Evolutionary conservation across 2,329 filamentous ascomycete species (phyloP).

Genomic region (Cordyceps javanica): DNA sequence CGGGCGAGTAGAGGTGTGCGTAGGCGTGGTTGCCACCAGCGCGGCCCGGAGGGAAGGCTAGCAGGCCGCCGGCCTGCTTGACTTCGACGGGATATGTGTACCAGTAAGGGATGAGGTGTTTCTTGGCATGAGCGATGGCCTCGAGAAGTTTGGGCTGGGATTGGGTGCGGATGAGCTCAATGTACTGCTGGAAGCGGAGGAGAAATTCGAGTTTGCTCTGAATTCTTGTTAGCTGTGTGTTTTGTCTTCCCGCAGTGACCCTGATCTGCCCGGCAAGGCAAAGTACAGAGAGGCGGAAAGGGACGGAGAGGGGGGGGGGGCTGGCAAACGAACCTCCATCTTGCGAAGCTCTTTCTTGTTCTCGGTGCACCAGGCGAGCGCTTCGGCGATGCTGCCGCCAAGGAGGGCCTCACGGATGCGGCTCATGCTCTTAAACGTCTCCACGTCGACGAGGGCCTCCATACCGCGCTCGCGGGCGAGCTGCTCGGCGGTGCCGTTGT

Average conservation of each 20-base stretch:
- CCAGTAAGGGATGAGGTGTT: slow-evolving; percentile 66
- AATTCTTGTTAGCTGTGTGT: too few relatives aligned
- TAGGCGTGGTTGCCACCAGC: slow-evolving; percentile 41
- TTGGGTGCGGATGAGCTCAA: slow-evolving; percentile 74
- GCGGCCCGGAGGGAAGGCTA: slow-evolving; percentile 59
- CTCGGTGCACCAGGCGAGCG: slow-evolving; percentile 83
- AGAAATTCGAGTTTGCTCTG: slow-evolving; percentile 86
- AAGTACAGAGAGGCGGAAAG: too few relatives aligned
- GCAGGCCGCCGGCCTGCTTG: slow-evolving; percentile 67
- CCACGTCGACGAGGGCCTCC: slow-evolving; percentile 76
- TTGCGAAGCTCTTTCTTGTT: slow-evolving; percentile 91
- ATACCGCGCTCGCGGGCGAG: slow-evolving; percentile 72
- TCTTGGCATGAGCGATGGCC: slow-evolving; percentile 75
- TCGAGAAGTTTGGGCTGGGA: slow-evolving; percentile 62
- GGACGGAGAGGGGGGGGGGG: neutral
- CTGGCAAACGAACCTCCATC: slow-evolving; percentile 61
- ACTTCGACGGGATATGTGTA: slow-evolving; percentile 64
- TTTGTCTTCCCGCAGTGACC: neutral
- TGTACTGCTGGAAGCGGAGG: slow-evolving; percentile 88
- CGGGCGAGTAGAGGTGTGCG: slow-evolving; percentile 60
- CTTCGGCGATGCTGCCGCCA: slow-evolving; percentile 66
- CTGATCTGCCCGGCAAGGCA: too few relatives aligned
- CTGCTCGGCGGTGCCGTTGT: slow-evolving; percentile 66
- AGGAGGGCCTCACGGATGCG: slow-evolving; percentile 68
- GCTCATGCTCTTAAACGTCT: slow-evolving; percentile 79